phyloP scores from a whole-genome alignment of 2,329 filamentous ascomycete species.

The Penicillium psychrosexuale region DNA sequence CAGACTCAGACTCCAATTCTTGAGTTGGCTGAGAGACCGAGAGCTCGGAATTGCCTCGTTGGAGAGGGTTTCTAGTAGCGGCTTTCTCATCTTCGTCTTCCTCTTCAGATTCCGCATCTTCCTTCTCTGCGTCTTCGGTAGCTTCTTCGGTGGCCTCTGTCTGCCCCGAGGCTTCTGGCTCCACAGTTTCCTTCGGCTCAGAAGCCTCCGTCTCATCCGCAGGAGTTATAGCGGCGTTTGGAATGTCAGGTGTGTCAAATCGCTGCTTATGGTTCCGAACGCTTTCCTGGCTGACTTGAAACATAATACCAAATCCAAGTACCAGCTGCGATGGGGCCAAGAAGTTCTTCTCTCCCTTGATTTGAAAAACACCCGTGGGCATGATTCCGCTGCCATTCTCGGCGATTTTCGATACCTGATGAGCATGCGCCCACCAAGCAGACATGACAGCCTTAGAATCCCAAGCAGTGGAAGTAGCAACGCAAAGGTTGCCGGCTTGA shows the following conservation, averaged over 20 bases:
- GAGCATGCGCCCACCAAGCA: constrained; percentile 89
- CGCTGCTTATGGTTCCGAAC: constrained; percentile 74
- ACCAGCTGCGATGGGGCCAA: constrained; percentile 82
- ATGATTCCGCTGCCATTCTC: constrained; percentile 74
- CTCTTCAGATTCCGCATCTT: constrained; percentile 16
- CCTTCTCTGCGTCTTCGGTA: constrained; percentile 10
- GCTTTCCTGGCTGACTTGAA: constrained; percentile 84
- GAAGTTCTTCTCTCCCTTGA: constrained; percentile 86
- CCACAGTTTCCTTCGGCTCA: constrained; percentile 13
- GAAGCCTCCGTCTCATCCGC: constrained; percentile 27
- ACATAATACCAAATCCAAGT: constrained; percentile 83
- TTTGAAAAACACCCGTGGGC: constrained; percentile 71
- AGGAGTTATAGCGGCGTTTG: not conserved
- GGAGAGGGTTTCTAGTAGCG: constrained; percentile 20
- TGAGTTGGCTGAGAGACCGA: not conserved
- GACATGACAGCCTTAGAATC: constrained; percentile 94
- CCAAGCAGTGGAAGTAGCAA: constrained; percentile 87
- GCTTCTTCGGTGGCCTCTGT: constrained; percentile 18
- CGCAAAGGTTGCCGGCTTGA: constrained; percentile 80
- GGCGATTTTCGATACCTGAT: constrained; percentile 85
- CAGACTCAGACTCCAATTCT: constrained; percentile 7
- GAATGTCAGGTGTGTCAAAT: constrained; percentile 39
- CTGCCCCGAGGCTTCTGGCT: constrained; percentile 17
- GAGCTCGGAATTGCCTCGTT: constrained; percentile 15
- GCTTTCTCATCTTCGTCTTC: constrained; percentile 24